Evolutionary conservation across 208 protist genomes (phyloP), one percentile per base, ranked within the genome.

Genomic region (Borovskyia barvae): DNA sequence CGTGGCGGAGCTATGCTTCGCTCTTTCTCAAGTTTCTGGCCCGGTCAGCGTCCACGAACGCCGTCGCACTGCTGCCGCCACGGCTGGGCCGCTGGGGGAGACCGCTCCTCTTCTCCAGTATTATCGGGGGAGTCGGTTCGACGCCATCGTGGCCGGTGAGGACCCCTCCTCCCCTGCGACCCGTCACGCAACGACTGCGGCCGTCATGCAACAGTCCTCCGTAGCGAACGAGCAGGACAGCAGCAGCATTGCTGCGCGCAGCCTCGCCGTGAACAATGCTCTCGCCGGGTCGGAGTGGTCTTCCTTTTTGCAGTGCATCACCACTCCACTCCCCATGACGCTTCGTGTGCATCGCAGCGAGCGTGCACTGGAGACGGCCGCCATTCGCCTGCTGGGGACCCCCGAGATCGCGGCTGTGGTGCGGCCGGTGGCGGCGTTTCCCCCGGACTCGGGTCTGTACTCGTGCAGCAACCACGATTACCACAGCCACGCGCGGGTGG

Each of bases 1-100:
- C 46, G 72, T 92, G 12, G 73, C 80, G 3, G 86, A 96, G 72
- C 64, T 96, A 54, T 91, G 85, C 59, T 96, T 96, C 77, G 86
- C 82, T 19, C 65, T 93, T 48, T 72, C 66, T 48, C 81, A 91
- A 47, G 82, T 68, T 15, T 75, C 65, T 12, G 67, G 74, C 3
- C 87, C 90, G 12, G 66, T 84, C 8, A 57, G 63, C 41, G 74
- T 87, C 14, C 84, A 91, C 64, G 84, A 87, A 53, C 79, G 87
- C 14, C 75, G 90, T 5, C 75, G 77, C 32, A 72, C 60, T 24
- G 80, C 73, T 3, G 83, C 67, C 3, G 70, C 41, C 0, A 40
- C 39, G 20, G 58, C 41, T 11, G 71, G 47, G 8, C 74, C 70
- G 20, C 30, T 91, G 2, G 84, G 85, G 57, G 83, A 92, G 52